These are phyloP conservation scores for Neofusicoccum ribis DNA, from an alignment of 2,329 filamentous ascomycete genomes.

Conservation along the genomic window DNA sequence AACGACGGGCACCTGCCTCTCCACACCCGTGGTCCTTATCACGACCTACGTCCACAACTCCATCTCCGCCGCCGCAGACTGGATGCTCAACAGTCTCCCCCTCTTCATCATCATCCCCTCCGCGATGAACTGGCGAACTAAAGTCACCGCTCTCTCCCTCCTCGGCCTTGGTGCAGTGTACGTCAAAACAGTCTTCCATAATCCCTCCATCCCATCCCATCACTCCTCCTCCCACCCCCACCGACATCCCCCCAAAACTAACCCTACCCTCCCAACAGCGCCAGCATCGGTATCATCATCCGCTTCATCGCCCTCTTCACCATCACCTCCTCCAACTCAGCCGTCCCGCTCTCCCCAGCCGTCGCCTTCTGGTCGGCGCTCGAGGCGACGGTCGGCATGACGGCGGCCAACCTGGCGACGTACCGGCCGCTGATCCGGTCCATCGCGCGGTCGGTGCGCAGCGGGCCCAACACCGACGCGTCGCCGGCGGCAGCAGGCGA, in stretches of 20 bases:
- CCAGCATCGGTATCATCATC: constrained; percentile 12
- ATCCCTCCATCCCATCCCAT: too few relatives aligned
- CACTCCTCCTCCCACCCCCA: too few relatives aligned
- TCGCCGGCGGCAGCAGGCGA: not conserved
- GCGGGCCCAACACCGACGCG: not conserved
- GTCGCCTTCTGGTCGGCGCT: constrained; percentile 15
- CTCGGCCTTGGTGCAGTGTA: constrained; percentile 11
- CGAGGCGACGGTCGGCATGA: constrained; percentile 5
- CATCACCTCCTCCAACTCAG: constrained; percentile 4
- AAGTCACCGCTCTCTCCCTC: constrained; percentile 5
- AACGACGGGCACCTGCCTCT: constrained; percentile 3
- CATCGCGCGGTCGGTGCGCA: not conserved
- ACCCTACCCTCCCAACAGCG: not conserved
- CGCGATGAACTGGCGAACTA: not conserved
- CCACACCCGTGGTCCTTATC: not conserved
- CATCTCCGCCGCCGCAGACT: constrained; percentile 2
- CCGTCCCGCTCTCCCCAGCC: constrained; percentile 13
- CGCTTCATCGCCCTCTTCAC: constrained; percentile 12
- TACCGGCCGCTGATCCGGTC: constrained; percentile 14
- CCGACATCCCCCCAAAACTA: too few relatives aligned
- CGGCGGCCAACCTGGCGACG: constrained; percentile 11
- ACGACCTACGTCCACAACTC: constrained; percentile 11
- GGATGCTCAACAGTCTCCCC: not conserved
- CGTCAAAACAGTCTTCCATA: not conserved
- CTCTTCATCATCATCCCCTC: constrained; percentile 11